These are phyloP conservation scores for Hypericum perforatum DNA, from an alignment of 345 rosid species.

Conservation along the genomic window DNA sequence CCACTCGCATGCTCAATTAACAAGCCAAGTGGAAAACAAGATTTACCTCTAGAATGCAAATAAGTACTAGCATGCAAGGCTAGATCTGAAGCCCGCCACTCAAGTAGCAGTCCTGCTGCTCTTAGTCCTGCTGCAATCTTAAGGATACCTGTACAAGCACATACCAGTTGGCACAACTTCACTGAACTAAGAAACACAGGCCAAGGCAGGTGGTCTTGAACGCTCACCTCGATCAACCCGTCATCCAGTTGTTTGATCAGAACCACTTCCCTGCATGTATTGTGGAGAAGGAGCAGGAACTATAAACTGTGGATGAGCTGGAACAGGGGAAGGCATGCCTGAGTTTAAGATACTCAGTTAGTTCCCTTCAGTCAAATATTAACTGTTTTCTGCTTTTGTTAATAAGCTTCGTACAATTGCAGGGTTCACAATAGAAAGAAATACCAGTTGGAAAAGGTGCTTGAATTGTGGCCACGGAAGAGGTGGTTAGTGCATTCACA, in stretches of 20 bases:
- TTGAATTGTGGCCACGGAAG: constrained; percentile 55
- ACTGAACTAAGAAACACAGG: no score
- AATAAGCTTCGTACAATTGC: neutral
- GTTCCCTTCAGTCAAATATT: no score
- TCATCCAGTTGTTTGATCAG: constrained; percentile 85
- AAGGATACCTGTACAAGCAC: constrained; percentile 45
- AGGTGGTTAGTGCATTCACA: constrained; percentile 47
- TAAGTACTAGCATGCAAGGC: constrained; percentile 61
- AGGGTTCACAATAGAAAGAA: neutral
- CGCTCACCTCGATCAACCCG: constrained; percentile 44
- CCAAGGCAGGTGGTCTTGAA: no score
- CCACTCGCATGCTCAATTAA: neutral
- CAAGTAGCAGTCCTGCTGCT: constrained; percentile 67
- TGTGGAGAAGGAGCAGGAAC: constrained; percentile 66
- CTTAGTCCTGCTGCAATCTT: constrained; percentile 68
- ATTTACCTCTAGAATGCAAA: constrained; percentile 77
- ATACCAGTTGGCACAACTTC: no score
- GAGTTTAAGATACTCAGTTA: neutral
- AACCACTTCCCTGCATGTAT: constrained; percentile 65
- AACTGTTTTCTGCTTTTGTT: no score
- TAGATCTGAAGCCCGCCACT: constrained; percentile 79
- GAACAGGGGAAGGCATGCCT: constrained; percentile 45
- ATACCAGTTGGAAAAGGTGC: constrained; percentile 63
- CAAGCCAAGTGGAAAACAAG: neutral
- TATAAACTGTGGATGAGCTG: constrained; percentile 55